A percentile compares a stretch with the other conserved stretches of the same genome.
These are phyloP conservation scores for Penicillium decumbens DNA, from an alignment of 2,329 filamentous ascomycete species.

Conservation along the genomic window DNA sequence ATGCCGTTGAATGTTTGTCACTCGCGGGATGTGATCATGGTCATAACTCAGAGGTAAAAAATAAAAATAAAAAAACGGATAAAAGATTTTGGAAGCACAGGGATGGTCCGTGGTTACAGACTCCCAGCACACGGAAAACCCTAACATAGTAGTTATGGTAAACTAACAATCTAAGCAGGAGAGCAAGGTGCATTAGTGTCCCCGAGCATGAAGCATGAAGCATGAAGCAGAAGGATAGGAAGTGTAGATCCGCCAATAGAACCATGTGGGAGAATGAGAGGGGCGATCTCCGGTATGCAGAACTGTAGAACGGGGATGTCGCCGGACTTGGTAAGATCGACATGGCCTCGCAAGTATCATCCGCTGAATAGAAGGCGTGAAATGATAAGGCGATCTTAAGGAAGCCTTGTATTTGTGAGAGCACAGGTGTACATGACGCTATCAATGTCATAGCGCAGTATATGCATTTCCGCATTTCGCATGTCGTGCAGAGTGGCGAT, in stretches of 20 bases:
- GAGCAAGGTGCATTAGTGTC: conserved; percentile 11
- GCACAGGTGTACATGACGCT: not conserved
- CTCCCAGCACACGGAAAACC: conserved; percentile 13
- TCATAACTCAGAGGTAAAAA: conserved; percentile 20
- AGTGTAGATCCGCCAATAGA: conserved; percentile 19
- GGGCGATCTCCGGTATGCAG: conserved; percentile 17
- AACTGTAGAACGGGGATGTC: not conserved
- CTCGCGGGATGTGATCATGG: conserved; percentile 13
- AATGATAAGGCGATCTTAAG: not conserved
- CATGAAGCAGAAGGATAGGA: not conserved
- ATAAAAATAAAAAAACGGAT: not conserved
- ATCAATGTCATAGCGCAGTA: conserved; percentile 5
- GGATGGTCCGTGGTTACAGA: conserved; percentile 21
- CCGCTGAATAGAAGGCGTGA: not conserved
- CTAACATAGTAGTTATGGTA: conserved; percentile 8
- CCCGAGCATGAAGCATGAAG: conserved; percentile 1
- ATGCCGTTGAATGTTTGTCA: conserved; percentile 21
- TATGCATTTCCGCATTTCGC: conserved; percentile 15
- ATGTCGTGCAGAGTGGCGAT: conserved; percentile 26
- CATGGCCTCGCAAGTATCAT: not conserved
- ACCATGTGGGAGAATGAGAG: conserved; percentile 12
- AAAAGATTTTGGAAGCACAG: conserved; percentile 10
- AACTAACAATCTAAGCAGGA: conserved; percentile 1
- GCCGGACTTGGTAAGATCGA: conserved; percentile 19
- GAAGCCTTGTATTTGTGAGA: not conserved